A percentile compares a stretch with the other conserved stretches of the same genome.
Conservation (phyloP, 2,329 filamentous ascomycete species). For the Xylogone sp. region DNA sequence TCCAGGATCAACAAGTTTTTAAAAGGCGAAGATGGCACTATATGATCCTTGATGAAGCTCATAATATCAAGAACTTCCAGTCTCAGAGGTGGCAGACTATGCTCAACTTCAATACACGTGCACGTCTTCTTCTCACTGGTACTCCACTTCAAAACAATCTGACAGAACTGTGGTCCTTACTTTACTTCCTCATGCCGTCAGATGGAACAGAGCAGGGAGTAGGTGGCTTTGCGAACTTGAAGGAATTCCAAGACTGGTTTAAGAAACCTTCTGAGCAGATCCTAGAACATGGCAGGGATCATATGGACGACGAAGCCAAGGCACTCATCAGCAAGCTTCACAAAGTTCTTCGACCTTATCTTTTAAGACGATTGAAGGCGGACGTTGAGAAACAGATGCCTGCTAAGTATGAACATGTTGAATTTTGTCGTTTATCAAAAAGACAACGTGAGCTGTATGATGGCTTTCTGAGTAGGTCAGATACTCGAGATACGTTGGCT, state of each 20-base stretch:
- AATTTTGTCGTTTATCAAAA: slow-evolving; percentile 92
- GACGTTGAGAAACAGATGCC: slow-evolving; percentile 99
- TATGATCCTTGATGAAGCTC: slow-evolving; percentile 95
- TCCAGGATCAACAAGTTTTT: slow-evolving; percentile 92
- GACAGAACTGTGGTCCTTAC: slow-evolving; percentile 91
- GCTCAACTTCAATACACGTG: slow-evolving; percentile 86
- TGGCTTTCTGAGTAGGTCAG: slow-evolving; percentile 85
- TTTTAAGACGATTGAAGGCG: slow-evolving; percentile 85
- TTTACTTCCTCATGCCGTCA: slow-evolving; percentile 95
- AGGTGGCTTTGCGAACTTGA: slow-evolving; percentile 88
- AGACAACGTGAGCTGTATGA: slow-evolving; percentile 94
- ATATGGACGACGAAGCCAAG: slow-evolving; percentile 90
- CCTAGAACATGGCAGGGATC: slow-evolving; percentile 86
- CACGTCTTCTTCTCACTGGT: slow-evolving; percentile 83
- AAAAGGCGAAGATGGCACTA: slow-evolving; percentile 94
- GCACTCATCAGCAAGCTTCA: slow-evolving; percentile 91
- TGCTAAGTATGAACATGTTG: slow-evolving; percentile 94
- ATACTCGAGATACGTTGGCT: slow-evolving; percentile 82
- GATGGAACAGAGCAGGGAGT: slow-evolving; percentile 69
- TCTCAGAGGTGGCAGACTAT: slow-evolving; percentile 96
- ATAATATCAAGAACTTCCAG: slow-evolving; percentile 99
- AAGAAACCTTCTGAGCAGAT: slow-evolving; percentile 95
- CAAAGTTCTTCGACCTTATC: slow-evolving; percentile 86
- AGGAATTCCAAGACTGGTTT: slow-evolving; percentile 95
- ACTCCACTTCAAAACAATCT: slow-evolving; percentile 97